Conservation (phyloP, 208 protist species). For the Trichomonas tenax region DNA sequence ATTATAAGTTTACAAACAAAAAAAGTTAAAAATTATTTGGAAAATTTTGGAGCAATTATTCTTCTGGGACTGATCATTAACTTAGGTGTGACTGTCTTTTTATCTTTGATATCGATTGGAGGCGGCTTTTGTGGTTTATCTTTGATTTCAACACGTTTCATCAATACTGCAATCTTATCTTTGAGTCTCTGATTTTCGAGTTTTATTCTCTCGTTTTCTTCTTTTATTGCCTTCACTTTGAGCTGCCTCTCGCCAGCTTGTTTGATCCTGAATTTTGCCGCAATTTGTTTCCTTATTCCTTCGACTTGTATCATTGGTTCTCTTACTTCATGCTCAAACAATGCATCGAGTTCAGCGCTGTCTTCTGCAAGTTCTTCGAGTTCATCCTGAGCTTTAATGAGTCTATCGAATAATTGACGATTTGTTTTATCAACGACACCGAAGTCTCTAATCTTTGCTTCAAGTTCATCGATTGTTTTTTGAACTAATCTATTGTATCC, state of each 20-base stretch:
- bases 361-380: neutral
- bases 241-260: neutral
- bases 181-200: neutral
- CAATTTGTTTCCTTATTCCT: neutral
- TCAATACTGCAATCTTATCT: neutral
- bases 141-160: neutral
- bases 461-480: neutral
- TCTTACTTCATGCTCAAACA: neutral
- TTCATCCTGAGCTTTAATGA: neutral
- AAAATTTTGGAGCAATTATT: neutral
- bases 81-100: neutral
- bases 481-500: neutral
- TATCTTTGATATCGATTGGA: neutral
- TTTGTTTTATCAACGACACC: neutral
- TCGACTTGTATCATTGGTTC: neutral
- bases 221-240: neutral
- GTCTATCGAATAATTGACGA: neutral
- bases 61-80: neutral
- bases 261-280: neutral
- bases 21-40: too few species aligned
- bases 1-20: too few species aligned
- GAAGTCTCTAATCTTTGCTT: neutral
- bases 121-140: neutral
- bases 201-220: neutral
- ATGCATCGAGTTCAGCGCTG: neutral